Base-by-base conservation (phyloP, 257 asterid genomes). In the Mentha longifolia region DNA sequence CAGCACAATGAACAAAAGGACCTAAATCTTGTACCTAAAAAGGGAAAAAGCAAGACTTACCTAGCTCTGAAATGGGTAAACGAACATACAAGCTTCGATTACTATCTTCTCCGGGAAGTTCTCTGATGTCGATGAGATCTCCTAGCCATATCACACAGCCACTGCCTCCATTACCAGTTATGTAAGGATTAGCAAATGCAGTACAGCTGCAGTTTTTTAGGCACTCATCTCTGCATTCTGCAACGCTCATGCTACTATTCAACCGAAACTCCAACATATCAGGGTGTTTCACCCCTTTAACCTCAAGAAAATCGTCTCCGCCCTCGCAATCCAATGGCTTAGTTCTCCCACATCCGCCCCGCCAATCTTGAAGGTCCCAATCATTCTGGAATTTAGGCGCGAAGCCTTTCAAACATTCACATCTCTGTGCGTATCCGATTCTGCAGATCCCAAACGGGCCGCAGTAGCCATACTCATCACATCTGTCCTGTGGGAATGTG, bases 101-200 rank as follows among this genome's bases (percentile, higher is more conserved):
- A 0, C 10, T 35, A 70, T 74, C 54, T 7, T 67, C 72, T 15
- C n/a, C 57, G 11, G 54, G 1, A n/a, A 49, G 6, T 2, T 51
- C 51, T 65, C 67, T 79, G 45, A 2, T 61, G 65, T 79, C 83
- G 11, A 79, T 7, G 46, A 79, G 79, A 58, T 79, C 83, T 31
- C 77, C 79, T 7, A 49, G 70, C 83, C 81, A 80, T 71, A 80
- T 60, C 39, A 80, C 17, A 50, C 85, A 80, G 15, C 82, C 81
- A 11, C 42, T 65, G 14, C 75, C 71, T 58, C 79, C 81, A 25
- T 70, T 6, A 33, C 5, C 54, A 2, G 41, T 52, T 7, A 77
- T 11, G 59, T 73, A 69, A 0, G 77, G 58, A 80, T 74, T 77
- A 16, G 85, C 79, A 73, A 22, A 80, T 0, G 85, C 85, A 0